A percentile compares a stretch with the other conserved stretches of the same genome.
phyloP scores from a whole-genome alignment of 2,329 filamentous ascomycete species.

The Cercospora sp. region DNA sequence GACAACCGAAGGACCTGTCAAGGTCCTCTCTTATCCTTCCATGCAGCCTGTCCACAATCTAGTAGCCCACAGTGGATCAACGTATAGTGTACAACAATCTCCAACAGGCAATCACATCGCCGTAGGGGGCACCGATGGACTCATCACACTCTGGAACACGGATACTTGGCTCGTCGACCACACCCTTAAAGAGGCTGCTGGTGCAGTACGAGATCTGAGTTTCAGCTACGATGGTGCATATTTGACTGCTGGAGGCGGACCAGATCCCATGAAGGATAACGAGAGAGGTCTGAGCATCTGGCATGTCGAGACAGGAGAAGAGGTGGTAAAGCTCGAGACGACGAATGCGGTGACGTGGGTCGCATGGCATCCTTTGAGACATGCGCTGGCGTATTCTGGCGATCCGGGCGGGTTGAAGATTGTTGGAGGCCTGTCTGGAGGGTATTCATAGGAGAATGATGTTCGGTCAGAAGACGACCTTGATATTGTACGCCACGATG shows the following conservation, averaged over 20 bases:
- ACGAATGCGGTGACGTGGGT: conserved; percentile 64
- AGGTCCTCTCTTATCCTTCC: conserved; percentile 68
- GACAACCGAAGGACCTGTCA: conserved; percentile 68
- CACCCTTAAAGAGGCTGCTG: conserved; percentile 67
- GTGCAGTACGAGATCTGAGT: conserved; percentile 67
- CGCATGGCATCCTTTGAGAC: conserved; percentile 73
- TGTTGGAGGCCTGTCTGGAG: conserved; percentile 48
- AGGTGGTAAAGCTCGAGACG: conserved; percentile 71
- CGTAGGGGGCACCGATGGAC: conserved; percentile 72
- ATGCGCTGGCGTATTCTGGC: conserved; percentile 69
- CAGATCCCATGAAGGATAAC: conserved; percentile 55
- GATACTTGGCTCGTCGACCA: conserved; percentile 73
- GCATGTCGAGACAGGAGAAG: conserved; percentile 72
- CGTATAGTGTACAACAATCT: conserved; percentile 67
- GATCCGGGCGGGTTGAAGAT: conserved; percentile 70
- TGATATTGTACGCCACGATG: neutral
- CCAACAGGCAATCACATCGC: conserved; percentile 71
- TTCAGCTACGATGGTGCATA: conserved; percentile 79
- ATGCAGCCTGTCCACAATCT: conserved; percentile 58
- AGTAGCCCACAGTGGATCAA: conserved; percentile 71
- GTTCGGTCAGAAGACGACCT: neutral
- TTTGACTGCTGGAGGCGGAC: conserved; percentile 65
- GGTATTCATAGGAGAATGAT: conserved; percentile 3
- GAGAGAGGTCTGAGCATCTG: conserved; percentile 68
- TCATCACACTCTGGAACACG: conserved; percentile 77